Percentiles rank a stretch among this genome's conserved stretches.
These are phyloP conservation scores for Pseudonectria buxi DNA, from an alignment of 2,329 filamentous ascomycete genomes.

Conservation along the genomic window DNA sequence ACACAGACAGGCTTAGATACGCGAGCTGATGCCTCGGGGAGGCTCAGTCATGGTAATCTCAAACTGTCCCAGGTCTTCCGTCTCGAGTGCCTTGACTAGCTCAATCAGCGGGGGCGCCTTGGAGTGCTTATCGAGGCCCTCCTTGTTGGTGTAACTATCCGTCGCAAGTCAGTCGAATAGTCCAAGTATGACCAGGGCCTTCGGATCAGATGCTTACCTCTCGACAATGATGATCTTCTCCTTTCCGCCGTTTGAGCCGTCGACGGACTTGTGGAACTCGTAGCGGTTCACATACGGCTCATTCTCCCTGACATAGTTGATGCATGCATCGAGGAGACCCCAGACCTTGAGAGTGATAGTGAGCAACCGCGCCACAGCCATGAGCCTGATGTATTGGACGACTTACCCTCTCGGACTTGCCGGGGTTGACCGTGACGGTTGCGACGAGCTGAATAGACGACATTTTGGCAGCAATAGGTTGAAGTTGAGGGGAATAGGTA, in stretches of 20 bases:
- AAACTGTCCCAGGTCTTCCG: constrained; percentile 11
- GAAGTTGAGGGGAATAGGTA: background rate
- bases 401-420: constrained; percentile 16
- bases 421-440: constrained; percentile 22
- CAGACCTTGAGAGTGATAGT: constrained; percentile 11
- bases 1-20: no score
- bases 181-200: background rate
- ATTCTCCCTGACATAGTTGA: constrained; percentile 15
- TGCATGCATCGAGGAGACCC: constrained; percentile 16
- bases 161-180: background rate
- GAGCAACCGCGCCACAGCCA: background rate
- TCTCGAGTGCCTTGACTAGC: constrained; percentile 13
- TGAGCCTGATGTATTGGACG: background rate
- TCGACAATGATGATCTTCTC: constrained; percentile 20
- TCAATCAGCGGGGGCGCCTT: constrained; percentile 11
- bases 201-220: constrained; percentile 11
- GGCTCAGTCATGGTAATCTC: constrained; percentile 15
- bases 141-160: constrained; percentile 17
- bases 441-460: constrained; percentile 18
- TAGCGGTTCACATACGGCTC: constrained; percentile 21
- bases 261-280: constrained; percentile 18
- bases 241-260: constrained; percentile 15
- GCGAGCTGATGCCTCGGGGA: constrained; percentile 7
- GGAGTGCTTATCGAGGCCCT: constrained; percentile 16
- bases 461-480: constrained; percentile 6